These are phyloP conservation scores for Cryptococcus sp. DNA, from an alignment of 1,284 basidiomycete genomes.

Conservation along the genomic window DNA sequence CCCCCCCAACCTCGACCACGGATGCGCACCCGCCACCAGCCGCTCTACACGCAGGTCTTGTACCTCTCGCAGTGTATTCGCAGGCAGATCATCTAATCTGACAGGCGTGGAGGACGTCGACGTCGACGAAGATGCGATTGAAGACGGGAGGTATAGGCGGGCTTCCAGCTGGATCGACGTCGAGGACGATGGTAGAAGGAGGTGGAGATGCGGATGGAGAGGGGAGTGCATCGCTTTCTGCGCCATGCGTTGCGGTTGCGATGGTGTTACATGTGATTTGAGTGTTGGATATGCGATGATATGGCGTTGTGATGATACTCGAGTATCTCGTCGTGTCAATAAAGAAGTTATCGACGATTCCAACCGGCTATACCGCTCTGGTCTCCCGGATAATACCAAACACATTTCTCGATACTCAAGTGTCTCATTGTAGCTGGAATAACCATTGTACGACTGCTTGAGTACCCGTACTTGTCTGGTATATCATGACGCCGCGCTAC, in stretches of 20 bases:
- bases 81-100: constrained; percentile 10
- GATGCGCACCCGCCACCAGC: constrained; percentile 44
- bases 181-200: constrained; percentile 35
- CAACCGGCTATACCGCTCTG: too few species aligned
- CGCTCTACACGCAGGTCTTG: constrained; percentile 15
- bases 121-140: constrained; percentile 1
- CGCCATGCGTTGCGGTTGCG: neutral
- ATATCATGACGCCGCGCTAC: too few species aligned
- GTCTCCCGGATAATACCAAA: too few species aligned
- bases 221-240: constrained; percentile 18
- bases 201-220: constrained; percentile 36
- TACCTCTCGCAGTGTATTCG: constrained; percentile 1
- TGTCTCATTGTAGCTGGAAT: too few species aligned
- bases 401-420: too few species aligned
- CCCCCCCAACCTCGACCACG: constrained; percentile 45
- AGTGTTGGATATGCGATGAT: neutral
- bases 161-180: constrained; percentile 32
- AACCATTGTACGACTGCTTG: too few species aligned
- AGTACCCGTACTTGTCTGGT: too few species aligned
- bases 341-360: too few species aligned
- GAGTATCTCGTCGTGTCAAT: too few species aligned
- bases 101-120: constrained; percentile 8
- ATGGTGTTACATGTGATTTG: neutral
- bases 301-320: neutral
- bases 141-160: constrained; percentile 37